These are phyloP conservation scores for Xylaria sp. DNA, from an alignment of 2,329 filamentous ascomycete genomes.

Conservation along the genomic window DNA sequence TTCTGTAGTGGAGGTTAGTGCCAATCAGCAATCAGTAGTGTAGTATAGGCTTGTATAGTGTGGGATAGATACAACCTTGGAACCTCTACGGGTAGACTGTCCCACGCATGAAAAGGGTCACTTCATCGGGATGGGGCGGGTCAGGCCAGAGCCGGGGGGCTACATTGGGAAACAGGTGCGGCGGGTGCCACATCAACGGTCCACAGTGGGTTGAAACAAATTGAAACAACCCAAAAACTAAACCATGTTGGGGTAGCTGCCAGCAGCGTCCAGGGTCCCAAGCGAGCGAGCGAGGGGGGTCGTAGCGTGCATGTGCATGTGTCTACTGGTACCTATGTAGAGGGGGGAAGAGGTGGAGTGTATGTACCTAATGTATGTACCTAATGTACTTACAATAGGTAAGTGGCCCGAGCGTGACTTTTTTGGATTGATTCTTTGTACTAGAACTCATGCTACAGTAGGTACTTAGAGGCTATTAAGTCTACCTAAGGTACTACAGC, in stretches of 20 bases:
- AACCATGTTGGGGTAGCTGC: not conserved
- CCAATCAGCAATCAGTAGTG: too few relatives aligned
- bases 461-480: too few relatives aligned
- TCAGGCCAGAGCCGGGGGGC: not conserved
- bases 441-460: too few relatives aligned
- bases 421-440: not conserved
- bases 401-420: too few relatives aligned
- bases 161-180: constrained; percentile 10
- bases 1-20: not conserved
- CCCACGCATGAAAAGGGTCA: constrained; percentile 8
- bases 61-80: not conserved
- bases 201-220: constrained; percentile 1
- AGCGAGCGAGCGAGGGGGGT: constrained; percentile 1
- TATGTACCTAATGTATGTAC: too few relatives aligned
- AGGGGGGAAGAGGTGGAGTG: too few relatives aligned
- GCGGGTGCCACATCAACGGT: constrained; percentile 16
- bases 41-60: too few relatives aligned
- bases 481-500: too few relatives aligned
- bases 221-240: constrained; percentile 1
- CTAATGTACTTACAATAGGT: too few relatives aligned
- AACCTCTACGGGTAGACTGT: too few relatives aligned
- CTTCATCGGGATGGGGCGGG: constrained; percentile 14
- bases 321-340: too few relatives aligned
- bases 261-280: constrained; percentile 2
- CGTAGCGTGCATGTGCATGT: too few relatives aligned